phyloP scores from a whole-genome alignment of 129 eudicot genomes.

The Logfia minima region DNA sequence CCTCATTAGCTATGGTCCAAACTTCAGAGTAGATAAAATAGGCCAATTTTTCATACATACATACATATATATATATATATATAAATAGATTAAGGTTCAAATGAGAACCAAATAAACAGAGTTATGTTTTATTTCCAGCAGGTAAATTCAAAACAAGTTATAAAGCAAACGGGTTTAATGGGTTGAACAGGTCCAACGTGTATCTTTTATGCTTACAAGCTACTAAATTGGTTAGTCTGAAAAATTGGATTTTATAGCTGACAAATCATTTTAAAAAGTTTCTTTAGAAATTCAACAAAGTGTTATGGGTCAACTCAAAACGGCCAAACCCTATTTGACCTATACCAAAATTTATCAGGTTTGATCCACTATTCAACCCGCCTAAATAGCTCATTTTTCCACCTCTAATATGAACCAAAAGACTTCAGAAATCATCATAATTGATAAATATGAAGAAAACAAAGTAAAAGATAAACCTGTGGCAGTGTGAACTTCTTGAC shows the following conservation, averaged over 20 bases:
- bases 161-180: background rate
- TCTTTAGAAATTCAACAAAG: background rate
- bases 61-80: too few relatives aligned
- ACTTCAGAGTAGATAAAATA: background rate
- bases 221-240: background rate
- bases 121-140: background rate
- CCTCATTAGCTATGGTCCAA: background rate
- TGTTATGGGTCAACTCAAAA: background rate
- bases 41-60: too few relatives aligned
- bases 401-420: conserved; percentile 6
- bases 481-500: conserved; percentile 79
- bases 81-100: too few relatives aligned
- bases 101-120: too few relatives aligned
- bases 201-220: background rate
- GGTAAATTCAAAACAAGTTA: background rate
- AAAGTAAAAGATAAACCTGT: conserved; percentile 50
- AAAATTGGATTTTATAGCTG: too few relatives aligned
- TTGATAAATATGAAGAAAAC: background rate
- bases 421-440: background rate
- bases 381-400: background rate
- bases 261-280: too few relatives aligned
- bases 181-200: background rate
- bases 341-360: background rate
- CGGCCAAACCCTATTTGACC: background rate
- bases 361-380: background rate